Conservation (phyloP, 31 red algal genomes). For the Pterothamnion heteromorphum region DNA sequence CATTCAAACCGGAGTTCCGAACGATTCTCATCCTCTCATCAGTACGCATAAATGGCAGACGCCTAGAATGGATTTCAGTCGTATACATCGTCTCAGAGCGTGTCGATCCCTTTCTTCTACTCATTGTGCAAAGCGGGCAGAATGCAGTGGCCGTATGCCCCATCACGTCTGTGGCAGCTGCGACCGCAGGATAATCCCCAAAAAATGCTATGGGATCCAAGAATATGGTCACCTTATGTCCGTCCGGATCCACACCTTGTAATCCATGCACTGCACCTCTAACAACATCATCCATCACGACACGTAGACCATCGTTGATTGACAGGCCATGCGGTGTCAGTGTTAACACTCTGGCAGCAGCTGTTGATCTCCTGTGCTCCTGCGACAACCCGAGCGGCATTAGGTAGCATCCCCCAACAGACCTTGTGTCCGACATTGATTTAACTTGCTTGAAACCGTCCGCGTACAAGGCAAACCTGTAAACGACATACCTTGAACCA, state of each 20-base stretch:
- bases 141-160: not conserved
- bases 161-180: not conserved
- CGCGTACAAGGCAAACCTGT: no score
- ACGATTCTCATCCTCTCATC: not conserved
- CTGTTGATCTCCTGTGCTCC: not conserved
- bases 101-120: no score
- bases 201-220: not conserved
- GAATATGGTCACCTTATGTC: not conserved
- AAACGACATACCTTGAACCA: not conserved
- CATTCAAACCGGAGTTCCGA: not conserved
- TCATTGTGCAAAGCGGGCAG: no score
- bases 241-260: not conserved
- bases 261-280: not conserved
- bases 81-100: no score
- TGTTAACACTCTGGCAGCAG: not conserved
- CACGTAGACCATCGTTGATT: not conserved
- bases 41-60: not conserved
- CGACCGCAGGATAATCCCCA: not conserved
- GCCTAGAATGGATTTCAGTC: not conserved
- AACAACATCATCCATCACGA: not conserved
- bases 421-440: not conserved
- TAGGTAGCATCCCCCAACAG: not conserved
- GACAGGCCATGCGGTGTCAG: no score
- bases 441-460: not conserved
- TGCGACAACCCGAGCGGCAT: not conserved